phyloP scores from a whole-genome alignment of 176 grass and related monocot genomes.

The Guadua angustifolia region DNA sequence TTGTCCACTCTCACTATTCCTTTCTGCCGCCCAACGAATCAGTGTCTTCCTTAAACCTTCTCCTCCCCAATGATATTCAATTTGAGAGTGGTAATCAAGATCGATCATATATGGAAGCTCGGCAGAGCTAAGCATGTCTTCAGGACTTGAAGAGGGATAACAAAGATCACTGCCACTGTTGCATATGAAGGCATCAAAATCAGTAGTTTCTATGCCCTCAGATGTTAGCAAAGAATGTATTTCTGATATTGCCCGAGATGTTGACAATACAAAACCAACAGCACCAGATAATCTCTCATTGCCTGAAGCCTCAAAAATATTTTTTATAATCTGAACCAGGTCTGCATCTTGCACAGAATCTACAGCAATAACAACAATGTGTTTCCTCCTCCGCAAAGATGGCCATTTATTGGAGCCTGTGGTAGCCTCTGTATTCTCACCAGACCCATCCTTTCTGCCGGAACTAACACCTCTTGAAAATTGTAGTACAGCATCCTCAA shows the following conservation, averaged over 20 bases:
- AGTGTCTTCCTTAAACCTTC: slow-evolving; percentile 83
- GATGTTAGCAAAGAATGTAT: slow-evolving; percentile 61
- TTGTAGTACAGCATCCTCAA: slow-evolving; percentile 56
- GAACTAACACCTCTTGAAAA: slow-evolving; percentile 49
- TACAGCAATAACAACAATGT: slow-evolving; percentile 68
- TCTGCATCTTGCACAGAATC: slow-evolving; percentile 59
- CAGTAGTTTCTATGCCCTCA: slow-evolving; percentile 59
- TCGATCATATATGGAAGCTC: slow-evolving; percentile 77
- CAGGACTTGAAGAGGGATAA: slow-evolving; percentile 70
- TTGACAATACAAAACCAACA: slow-evolving; percentile 70
- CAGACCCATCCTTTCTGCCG: slow-evolving; percentile 33
- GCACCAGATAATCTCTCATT: slow-evolving; percentile 41
- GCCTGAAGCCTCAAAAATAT: slow-evolving; percentile 54
- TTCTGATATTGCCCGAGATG: slow-evolving; percentile 60
- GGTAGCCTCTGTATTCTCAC: slow-evolving; percentile 50
- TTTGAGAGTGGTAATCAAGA: slow-evolving; percentile 86
- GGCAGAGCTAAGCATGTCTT: slow-evolving; percentile 65
- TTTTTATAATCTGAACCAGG: slow-evolving; percentile 68
- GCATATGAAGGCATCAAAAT: slow-evolving; percentile 95
- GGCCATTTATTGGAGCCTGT: slow-evolving; percentile 52
- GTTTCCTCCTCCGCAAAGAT: slow-evolving; percentile 62
- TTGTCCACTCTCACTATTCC: slow-evolving; percentile 60
- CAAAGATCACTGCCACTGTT: slow-evolving; percentile 81
- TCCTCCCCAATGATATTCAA: slow-evolving; percentile 86
- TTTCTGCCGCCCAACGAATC: slow-evolving; percentile 69